A percentile compares a stretch with the other conserved stretches of the same genome.
Evolutionary conservation across 78 protist species (phyloP).

Genomic region (Cavenderia fasciculata): DNA sequence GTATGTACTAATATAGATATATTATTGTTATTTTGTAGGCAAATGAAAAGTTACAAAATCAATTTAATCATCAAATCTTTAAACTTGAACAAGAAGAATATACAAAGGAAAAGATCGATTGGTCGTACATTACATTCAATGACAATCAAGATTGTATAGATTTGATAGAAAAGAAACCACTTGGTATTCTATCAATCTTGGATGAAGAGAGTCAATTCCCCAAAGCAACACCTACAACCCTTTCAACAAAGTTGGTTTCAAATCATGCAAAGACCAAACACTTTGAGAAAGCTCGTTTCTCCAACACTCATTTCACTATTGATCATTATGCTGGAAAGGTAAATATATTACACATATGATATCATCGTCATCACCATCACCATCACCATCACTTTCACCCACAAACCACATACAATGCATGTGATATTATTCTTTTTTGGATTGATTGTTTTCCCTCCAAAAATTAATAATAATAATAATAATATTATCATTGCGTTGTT

Average conservation of each 20-base stretch:
- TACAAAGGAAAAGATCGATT: conserved; percentile 86
- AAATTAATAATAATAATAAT: neutral
- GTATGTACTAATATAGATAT: too few relatives aligned
- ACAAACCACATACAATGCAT: neutral
- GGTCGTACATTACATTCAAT: conserved; percentile 85
- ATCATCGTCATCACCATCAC: neutral
- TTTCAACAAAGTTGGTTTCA: conserved; percentile 30
- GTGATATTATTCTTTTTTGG: neutral
- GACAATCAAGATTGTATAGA: conserved; percentile 92
- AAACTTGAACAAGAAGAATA: conserved; percentile 89
- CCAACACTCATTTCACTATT: conserved; percentile 75
- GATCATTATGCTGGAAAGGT: conserved; percentile 94
- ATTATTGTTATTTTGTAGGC: too few relatives aligned
- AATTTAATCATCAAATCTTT: conserved; percentile 87
- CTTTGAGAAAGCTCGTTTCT: conserved; percentile 75
- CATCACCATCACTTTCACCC: neutral
- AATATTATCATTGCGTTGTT: neutral
- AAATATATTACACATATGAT: too few relatives aligned
- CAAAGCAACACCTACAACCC: conserved; percentile 83
- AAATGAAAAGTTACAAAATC: conserved; percentile 94
- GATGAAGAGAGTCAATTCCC: conserved; percentile 92
- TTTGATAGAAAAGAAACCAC: conserved; percentile 82
- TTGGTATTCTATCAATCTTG: conserved; percentile 87
- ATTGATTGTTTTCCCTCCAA: neutral
- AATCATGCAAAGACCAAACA: conserved; percentile 21